Conservation (phyloP, 257 asterid genomes). For the Solanum commersonii region DNA sequence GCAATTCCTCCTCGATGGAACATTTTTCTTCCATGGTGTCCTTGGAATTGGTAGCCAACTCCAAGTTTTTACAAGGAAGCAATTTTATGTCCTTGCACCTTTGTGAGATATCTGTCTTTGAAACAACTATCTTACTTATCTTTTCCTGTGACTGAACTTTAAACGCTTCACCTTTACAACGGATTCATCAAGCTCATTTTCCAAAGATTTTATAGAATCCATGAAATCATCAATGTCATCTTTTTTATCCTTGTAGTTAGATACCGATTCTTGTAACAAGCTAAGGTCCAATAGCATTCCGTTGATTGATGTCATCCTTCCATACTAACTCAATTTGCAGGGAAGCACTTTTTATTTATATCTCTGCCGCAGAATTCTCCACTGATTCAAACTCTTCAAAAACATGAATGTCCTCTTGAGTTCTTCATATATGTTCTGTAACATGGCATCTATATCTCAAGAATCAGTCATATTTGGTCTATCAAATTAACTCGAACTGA, state of each 20-base stretch:
- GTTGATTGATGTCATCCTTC: conserved; percentile 65
- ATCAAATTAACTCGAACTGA: too few relatives aligned
- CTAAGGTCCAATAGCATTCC: conserved; percentile 76
- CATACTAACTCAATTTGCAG: conserved; percentile 48
- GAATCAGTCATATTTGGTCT: too few relatives aligned
- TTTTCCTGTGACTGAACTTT: conserved; percentile 52
- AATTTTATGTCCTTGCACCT: too few relatives aligned
- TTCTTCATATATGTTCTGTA: conserved; percentile 28
- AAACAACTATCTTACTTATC: conserved; percentile 19
- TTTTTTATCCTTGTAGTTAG: conserved; percentile 59
- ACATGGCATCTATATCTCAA: conserved; percentile 14
- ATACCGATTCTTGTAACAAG: conserved; percentile 83
- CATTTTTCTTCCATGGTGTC: too few relatives aligned
- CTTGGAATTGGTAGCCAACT: too few relatives aligned
- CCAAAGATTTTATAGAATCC: conserved; percentile 41
- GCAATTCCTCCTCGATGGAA: too few relatives aligned
- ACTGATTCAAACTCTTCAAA: conserved; percentile 37
- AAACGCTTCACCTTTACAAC: conserved; percentile 33
- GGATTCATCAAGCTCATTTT: conserved; percentile 48
- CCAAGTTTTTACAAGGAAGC: too few relatives aligned
- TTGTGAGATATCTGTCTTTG: too few relatives aligned
- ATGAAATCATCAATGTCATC: conserved; percentile 44
- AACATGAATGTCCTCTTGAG: conserved; percentile 25
- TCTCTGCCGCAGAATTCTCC: conserved; percentile 43
- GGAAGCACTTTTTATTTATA: conserved; percentile 34